phyloP scores from a whole-genome alignment of 2,329 filamentous ascomycete species.

The Fusarium chaquense region DNA sequence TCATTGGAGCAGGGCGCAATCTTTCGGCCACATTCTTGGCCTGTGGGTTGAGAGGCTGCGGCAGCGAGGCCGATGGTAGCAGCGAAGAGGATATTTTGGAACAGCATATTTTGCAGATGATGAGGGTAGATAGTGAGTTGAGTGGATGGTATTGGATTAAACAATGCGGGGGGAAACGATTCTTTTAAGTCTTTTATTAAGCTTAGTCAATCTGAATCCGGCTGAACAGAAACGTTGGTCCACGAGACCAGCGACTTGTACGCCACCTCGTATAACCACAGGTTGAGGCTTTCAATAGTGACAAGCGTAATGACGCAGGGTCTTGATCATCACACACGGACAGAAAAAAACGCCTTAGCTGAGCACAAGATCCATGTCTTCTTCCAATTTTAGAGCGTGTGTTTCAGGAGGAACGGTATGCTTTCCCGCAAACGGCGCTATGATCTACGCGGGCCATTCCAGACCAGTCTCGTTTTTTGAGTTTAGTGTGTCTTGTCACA shows the following conservation, averaged over 20 bases:
- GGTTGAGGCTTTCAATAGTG: neutral
- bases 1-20: slow-evolving; percentile 48
- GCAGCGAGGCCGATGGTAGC: slow-evolving; percentile 36
- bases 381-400: neutral
- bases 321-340: neutral
- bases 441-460: neutral
- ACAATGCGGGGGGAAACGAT: neutral
- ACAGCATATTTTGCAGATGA: slow-evolving; percentile 40
- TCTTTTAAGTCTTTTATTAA: slow-evolving; percentile 16
- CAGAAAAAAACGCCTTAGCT: neutral
- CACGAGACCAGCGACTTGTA: neutral
- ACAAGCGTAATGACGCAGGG: slow-evolving; percentile 19
- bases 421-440: slow-evolving; percentile 2
- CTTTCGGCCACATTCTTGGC: slow-evolving; percentile 47
- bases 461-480: neutral
- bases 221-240: neutral
- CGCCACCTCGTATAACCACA: slow-evolving; percentile 38
- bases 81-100: slow-evolving; percentile 35
- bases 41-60: slow-evolving; percentile 20
- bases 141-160: neutral
- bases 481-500: neutral
- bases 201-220: slow-evolving; percentile 7
- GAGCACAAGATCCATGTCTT: neutral
- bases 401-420: neutral
- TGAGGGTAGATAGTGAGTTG: neutral